Evolutionary conservation across 2,329 filamentous ascomycete genomes (phyloP).

Genomic region (Claviceps cyperi): DNA sequence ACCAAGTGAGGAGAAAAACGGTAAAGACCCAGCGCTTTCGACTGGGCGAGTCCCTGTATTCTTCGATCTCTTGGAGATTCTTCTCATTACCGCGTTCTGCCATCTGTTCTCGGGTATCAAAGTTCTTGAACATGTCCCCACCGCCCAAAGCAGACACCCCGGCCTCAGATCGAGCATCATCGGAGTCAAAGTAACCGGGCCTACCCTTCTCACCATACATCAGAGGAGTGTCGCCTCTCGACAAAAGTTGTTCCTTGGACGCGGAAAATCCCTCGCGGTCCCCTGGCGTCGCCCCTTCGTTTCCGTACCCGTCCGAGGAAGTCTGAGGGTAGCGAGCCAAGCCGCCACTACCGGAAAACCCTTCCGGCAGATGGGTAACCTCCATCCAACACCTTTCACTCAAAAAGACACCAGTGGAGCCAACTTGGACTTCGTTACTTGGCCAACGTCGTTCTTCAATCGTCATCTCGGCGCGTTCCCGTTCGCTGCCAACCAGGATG

Average conservation of each 20-base stretch:
- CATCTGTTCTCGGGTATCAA: slow-evolving; percentile 88
- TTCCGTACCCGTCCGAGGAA: slow-evolving; percentile 50
- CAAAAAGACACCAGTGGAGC: slow-evolving; percentile 85
- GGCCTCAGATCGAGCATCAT: slow-evolving; percentile 82
- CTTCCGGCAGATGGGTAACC: slow-evolving; percentile 60
- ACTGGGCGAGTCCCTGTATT: slow-evolving; percentile 58
- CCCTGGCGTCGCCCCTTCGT: slow-evolving; percentile 45
- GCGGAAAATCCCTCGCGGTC: slow-evolving; percentile 45
- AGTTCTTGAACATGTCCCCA: slow-evolving; percentile 95
- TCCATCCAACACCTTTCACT: slow-evolving; percentile 95
- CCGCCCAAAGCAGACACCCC: slow-evolving; percentile 80
- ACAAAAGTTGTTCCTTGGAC: slow-evolving; percentile 46
- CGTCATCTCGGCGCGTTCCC: slow-evolving; percentile 81
- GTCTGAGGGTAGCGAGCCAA: slow-evolving; percentile 22
- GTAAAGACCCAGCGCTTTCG: slow-evolving; percentile 85
- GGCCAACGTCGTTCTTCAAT: slow-evolving; percentile 89
- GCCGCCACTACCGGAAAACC: slow-evolving; percentile 26
- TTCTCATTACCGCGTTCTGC: slow-evolving; percentile 90
- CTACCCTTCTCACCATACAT: slow-evolving; percentile 62
- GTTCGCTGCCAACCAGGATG: slow-evolving; percentile 79
- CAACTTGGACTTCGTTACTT: slow-evolving; percentile 75
- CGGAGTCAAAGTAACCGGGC: slow-evolving; percentile 66
- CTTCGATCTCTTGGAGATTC: slow-evolving; percentile 80
- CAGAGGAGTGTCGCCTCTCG: slow-evolving; percentile 38
- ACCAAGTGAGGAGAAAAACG: slow-evolving; percentile 75